Evolutionary conservation across 2,329 filamentous ascomycete species (phyloP), one percentile per base, ranked within the genome.

Genomic region (Fusarium drepaniforme): DNA sequence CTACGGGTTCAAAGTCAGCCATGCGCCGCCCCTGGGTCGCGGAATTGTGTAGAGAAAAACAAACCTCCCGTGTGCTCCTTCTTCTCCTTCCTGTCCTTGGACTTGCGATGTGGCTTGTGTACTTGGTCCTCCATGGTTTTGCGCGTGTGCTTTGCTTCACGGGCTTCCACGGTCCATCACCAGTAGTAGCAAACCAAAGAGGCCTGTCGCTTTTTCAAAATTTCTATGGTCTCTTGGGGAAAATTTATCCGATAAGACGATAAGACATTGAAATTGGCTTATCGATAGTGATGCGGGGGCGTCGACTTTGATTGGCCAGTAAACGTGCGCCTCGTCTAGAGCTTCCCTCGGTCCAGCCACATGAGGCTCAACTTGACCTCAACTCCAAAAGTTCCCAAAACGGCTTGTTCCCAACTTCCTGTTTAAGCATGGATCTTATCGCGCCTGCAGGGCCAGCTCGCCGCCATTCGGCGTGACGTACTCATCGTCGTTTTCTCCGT

Each of bases 1-100:
- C 94, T 92, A 72, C 8, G 15, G 25, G 13, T 35, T 46, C 58
- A 59, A 9, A 9, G 73, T 81, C 68, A 82, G 80, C 49, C 63
- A 70, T 74, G 68, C 65, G 58, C 68, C 30, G 30, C 30, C 30
- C 56, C n/a, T 37, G 18, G 28, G 28, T 53, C 63, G 59, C 65
- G 25, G 63, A 59, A 59, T 44, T 21, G 30, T 4, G 5, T 2
- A 7, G 13, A 4, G 9, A 33, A 33, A 18, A 42, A 42, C 63
- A 21, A 11, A 74, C 73, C 73, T 30, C 73, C 73, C 12, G 73
- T 84, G 58, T 86, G 85, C 75, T 81, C 72, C 80, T 84, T 80
- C 83, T 93, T 79, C 1, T 79, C 90, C 88, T 97, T 97, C 88
- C 97, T 97, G 85, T 97, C 94, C 85, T 98, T 98, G 35, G 92